phyloP scores from a whole-genome alignment of 129 eudicot species.

The Gnaphalium uliginosum region DNA sequence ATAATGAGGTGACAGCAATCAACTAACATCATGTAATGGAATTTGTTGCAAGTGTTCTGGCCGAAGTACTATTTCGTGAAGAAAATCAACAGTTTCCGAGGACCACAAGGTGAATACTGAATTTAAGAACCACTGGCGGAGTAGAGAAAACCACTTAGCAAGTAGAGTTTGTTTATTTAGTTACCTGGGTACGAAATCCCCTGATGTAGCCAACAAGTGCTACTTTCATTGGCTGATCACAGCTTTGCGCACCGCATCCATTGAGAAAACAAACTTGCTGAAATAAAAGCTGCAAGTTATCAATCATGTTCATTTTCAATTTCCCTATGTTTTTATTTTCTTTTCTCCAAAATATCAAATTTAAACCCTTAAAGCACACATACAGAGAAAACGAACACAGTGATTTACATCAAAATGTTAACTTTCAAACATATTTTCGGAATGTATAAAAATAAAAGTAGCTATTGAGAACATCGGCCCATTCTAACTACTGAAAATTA shows the following conservation, averaged over 20 bases:
- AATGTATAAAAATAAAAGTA: background rate
- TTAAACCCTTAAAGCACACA: background rate
- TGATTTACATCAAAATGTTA: background rate
- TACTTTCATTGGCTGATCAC: conserved; percentile 42
- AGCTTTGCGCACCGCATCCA: conserved; percentile 27
- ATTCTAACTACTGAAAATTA: too few relatives aligned
- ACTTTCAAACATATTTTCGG: background rate
- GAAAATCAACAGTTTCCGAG: background rate
- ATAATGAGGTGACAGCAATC: background rate
- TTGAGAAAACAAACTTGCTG: conserved; percentile 52
- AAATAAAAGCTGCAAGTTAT: conserved; percentile 9
- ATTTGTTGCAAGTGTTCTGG: background rate
- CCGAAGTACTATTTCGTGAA: background rate
- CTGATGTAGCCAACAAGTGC: conserved; percentile 69
- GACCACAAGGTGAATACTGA: background rate
- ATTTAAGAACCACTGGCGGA: background rate
- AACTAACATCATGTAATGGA: background rate
- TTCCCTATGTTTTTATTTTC: background rate
- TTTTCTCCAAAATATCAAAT: background rate
- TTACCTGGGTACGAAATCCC: conserved; percentile 57
- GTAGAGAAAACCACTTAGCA: background rate
- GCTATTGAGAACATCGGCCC: background rate
- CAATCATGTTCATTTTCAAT: background rate
- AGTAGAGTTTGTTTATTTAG: background rate
- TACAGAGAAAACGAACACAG: background rate